phyloP scores from a whole-genome alignment of 2,329 filamentous ascomycete genomes.

The Neurospora sp. region DNA sequence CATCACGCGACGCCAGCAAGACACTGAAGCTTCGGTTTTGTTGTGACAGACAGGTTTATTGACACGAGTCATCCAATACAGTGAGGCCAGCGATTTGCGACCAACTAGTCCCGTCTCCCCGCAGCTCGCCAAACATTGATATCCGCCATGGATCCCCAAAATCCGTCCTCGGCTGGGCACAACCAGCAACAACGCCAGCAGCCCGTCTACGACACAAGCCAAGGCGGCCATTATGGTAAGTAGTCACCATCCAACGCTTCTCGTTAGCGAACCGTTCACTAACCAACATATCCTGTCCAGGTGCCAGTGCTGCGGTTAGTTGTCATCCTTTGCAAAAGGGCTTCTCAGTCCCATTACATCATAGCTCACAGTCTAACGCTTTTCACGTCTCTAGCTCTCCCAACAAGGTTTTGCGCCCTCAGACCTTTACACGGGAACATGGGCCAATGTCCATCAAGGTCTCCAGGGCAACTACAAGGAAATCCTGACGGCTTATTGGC shows the following conservation, averaged over 20 bases:
- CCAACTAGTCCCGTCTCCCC: neutral
- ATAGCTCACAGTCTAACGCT: conserved; percentile 13
- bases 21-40: neutral
- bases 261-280: conserved; percentile 10
- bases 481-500: conserved; percentile 98
- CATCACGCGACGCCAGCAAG: neutral
- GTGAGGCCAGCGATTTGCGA: neutral
- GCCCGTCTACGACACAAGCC: conserved; percentile 61
- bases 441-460: conserved; percentile 97
- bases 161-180: conserved; percentile 39
- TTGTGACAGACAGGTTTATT: neutral
- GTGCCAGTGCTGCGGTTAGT: conserved; percentile 60
- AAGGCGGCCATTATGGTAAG: conserved; percentile 72
- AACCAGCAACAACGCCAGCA: conserved; percentile 48
- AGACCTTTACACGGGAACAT: conserved; percentile 86
- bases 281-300: conserved; percentile 28
- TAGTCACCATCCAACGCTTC: conserved; percentile 12
- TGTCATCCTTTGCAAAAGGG: conserved; percentile 9
- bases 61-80: neutral
- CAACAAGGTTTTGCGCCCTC: conserved; percentile 82
- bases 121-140: neutral
- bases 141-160: conserved; percentile 43
- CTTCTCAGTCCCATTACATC: conserved; percentile 10
- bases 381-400: conserved; percentile 53
- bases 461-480: conserved; percentile 88